Evolutionary conservation across 768 basidiomycete species (phyloP).

Genomic region (Boletus subparvulus): DNA sequence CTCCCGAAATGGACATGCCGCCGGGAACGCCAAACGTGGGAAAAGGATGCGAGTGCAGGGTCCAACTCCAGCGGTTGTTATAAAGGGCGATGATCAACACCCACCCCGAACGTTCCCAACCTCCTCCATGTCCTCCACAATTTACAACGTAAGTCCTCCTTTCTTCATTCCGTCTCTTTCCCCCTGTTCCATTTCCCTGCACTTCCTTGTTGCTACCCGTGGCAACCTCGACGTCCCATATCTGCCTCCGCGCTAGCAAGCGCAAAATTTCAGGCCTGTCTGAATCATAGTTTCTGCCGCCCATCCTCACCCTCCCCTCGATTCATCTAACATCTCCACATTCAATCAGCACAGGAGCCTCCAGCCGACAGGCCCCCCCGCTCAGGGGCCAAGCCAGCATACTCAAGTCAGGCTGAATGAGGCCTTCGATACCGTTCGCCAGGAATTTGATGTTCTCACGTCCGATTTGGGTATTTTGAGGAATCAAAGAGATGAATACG

Average conservation of each 20-base stretch:
- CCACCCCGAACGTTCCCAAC: slow-evolving; percentile 39
- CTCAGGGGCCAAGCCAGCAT: slow-evolving; percentile 42
- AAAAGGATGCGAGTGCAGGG: slow-evolving; percentile 36
- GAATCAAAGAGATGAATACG: slow-evolving; percentile 84
- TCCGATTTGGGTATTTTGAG: slow-evolving; percentile 67
- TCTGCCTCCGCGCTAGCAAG: not conserved
- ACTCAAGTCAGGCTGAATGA: slow-evolving; percentile 60
- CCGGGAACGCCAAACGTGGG: slow-evolving; percentile 37
- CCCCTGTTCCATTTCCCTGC: not conserved
- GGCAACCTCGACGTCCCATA: not conserved
- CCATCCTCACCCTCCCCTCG: not conserved
- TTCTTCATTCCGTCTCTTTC: not conserved
- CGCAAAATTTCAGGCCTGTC: slow-evolving; percentile 28
- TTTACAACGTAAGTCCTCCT: slow-evolving; percentile 36
- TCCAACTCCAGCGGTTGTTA: slow-evolving; percentile 35
- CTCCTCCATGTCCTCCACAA: slow-evolving; percentile 38
- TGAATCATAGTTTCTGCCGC: slow-evolving; percentile 1
- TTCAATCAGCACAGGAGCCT: slow-evolving; percentile 49
- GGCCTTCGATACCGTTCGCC: slow-evolving; percentile 74
- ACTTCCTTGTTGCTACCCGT: not conserved
- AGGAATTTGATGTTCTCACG: slow-evolving; percentile 78
- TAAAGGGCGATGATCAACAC: slow-evolving; percentile 42
- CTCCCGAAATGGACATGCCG: slow-evolving; percentile 31
- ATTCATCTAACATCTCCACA: slow-evolving; percentile 17
- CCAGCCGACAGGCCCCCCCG: slow-evolving; percentile 49